Percentiles rank a stretch among this genome's conserved stretches.
phyloP scores from a whole-genome alignment of 208 protist species.

The Leishmania martiniquensis region DNA sequence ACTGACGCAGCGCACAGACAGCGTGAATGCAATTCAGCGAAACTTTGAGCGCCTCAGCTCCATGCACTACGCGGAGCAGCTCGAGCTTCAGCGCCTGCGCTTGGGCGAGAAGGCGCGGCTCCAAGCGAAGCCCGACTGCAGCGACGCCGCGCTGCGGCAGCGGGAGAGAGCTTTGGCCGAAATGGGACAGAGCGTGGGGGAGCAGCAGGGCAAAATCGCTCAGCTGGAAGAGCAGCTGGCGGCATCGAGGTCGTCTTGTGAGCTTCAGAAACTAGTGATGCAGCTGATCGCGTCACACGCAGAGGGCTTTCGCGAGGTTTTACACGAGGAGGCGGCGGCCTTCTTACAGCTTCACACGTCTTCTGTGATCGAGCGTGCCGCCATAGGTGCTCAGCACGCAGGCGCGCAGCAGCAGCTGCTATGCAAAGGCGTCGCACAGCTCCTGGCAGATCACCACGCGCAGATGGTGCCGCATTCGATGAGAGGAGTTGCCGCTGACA shows the following conservation, averaged over 20 bases:
- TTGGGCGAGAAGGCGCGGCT: constrained; percentile 20
- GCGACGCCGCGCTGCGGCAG: constrained; percentile 11
- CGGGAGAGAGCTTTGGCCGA: constrained; percentile 9
- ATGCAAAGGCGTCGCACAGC: neutral
- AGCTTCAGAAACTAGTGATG: neutral
- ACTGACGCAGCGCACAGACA: constrained; percentile 69
- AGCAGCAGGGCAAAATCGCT: neutral
- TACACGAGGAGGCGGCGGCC: constrained; percentile 1
- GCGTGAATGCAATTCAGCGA: constrained; percentile 89
- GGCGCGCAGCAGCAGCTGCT: constrained; percentile 9
- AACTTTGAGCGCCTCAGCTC: constrained; percentile 88
- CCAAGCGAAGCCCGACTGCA: neutral
- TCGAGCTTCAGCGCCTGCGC: constrained; percentile 42
- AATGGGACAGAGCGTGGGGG: neutral
- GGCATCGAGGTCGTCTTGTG: neutral
- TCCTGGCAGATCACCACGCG: neutral
- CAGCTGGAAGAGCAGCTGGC: neutral
- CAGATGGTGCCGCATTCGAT: neutral
- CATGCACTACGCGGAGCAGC: constrained; percentile 68
- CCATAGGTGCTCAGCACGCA: neutral
- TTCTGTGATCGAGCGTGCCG: neutral
- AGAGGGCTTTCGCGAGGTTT: neutral
- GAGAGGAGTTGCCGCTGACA: neutral
- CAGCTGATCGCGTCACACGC: constrained; percentile 4
- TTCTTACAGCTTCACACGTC: neutral